These are phyloP conservation scores for Hypoxylon intermedium DNA, from an alignment of 495 filamentous ascomycete genomes.

Conservation along the genomic window DNA sequence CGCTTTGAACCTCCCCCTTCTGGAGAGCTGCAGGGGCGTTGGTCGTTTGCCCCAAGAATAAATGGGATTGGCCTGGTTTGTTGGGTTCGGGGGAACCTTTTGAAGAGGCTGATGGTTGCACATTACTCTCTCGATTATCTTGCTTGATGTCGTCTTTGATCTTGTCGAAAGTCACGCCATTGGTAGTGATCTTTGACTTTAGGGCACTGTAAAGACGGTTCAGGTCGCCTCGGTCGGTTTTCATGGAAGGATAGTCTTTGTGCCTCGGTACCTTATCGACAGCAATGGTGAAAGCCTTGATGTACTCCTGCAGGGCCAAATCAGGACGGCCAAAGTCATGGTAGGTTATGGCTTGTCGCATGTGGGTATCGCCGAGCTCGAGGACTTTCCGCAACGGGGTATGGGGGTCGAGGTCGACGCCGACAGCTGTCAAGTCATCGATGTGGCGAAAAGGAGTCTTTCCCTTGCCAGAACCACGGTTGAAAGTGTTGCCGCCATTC, in stretches of 20 bases:
- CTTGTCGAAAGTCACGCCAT: slow-evolving; percentile 55
- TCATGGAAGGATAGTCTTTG: slow-evolving; percentile 65
- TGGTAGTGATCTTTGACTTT: slow-evolving; percentile 54
- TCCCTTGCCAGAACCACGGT: slow-evolving; percentile 38
- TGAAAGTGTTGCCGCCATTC: slow-evolving; percentile 4
- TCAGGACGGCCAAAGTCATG: slow-evolving; percentile 61
- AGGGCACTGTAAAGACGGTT: slow-evolving; percentile 58
- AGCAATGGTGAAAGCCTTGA: slow-evolving; percentile 78
- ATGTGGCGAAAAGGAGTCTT: slow-evolving; percentile 69
- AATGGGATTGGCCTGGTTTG: too few relatives aligned
- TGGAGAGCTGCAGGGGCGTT: too few relatives aligned
- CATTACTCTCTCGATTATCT: slow-evolving; percentile 66
- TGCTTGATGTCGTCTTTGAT: slow-evolving; percentile 73
- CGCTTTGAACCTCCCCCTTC: too few relatives aligned
- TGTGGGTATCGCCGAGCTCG: slow-evolving; percentile 54
- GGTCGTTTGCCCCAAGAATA: too few relatives aligned
- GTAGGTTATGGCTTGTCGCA: slow-evolving; percentile 59
- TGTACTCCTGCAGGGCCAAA: slow-evolving; percentile 69
- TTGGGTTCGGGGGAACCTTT: slow-evolving; percentile 3
- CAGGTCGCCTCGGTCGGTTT: slow-evolving; percentile 51
- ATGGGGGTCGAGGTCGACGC: slow-evolving; percentile 52
- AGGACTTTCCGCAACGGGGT: slow-evolving; percentile 58
- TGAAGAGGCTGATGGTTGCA: slow-evolving; percentile 42
- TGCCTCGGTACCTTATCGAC: slow-evolving; percentile 76
- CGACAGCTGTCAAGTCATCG: slow-evolving; percentile 69